A percentile compares a stretch with the other conserved stretches of the same genome.
Evolutionary conservation across 163 green algal species (phyloP).

Genomic region (Prototheca wickerhamii): DNA sequence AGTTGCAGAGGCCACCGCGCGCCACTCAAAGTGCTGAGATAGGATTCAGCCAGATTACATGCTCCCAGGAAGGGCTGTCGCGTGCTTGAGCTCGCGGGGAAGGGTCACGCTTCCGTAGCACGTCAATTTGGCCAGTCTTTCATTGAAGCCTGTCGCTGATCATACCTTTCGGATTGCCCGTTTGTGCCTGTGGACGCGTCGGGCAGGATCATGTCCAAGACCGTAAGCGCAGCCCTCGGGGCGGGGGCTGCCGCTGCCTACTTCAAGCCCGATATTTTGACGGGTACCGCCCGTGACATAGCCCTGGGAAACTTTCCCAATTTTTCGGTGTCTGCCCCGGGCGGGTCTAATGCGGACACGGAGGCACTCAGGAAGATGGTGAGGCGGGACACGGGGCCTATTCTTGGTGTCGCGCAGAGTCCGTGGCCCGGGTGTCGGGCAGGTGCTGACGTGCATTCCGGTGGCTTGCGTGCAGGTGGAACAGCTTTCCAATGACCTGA

Average conservation of each 20-base stretch:
- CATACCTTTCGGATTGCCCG: too few species aligned
- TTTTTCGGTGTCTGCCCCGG: neutral
- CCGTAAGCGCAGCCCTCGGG: slow-evolving; percentile 19
- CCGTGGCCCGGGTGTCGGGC: neutral
- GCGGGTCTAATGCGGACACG: slow-evolving; percentile 10
- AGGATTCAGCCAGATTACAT: too few species aligned
- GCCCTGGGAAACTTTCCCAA: neutral
- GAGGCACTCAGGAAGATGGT: slow-evolving; percentile 30
- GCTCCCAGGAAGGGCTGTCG: too few species aligned
- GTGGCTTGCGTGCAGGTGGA: slow-evolving; percentile 25
- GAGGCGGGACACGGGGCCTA: neutral
- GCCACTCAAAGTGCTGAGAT: too few species aligned
- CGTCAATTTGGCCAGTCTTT: too few species aligned
- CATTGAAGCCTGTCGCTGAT: too few species aligned
- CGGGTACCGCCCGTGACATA: slow-evolving; percentile 3
- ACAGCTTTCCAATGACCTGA: slow-evolving; percentile 28
- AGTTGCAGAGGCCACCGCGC: too few species aligned
- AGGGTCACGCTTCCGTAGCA: too few species aligned
- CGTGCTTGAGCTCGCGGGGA: too few species aligned
- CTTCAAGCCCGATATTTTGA: slow-evolving; percentile 21
- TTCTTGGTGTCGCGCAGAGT: neutral
- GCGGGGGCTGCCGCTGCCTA: slow-evolving; percentile 35
- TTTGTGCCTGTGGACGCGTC: too few species aligned
- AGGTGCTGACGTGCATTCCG: neutral
- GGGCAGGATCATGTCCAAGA: slow-evolving; percentile 1